Evolutionary conservation across 495 filamentous ascomycete genomes (phyloP).

Genomic region (Letharia columbiana): DNA sequence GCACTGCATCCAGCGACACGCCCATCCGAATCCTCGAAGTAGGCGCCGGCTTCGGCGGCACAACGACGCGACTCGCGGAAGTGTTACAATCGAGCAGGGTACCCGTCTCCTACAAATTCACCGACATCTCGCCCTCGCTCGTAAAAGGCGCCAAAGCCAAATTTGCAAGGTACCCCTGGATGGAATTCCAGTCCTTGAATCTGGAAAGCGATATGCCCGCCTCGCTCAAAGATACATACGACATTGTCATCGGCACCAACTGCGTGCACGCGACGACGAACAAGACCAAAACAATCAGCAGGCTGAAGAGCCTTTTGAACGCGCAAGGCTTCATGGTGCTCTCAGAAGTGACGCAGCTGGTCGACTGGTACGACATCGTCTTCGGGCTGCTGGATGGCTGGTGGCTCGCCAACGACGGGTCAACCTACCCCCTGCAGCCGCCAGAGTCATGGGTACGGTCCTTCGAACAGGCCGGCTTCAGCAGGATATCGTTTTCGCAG

Average conservation of each 20-base stretch:
- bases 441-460: conserved; percentile 32
- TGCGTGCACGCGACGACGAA: conserved; percentile 42
- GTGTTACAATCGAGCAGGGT: conserved; percentile 15
- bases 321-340: conserved; percentile 35
- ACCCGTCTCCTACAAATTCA: conserved; percentile 33
- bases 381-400: conserved; percentile 46
- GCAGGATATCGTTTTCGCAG: conserved; percentile 41
- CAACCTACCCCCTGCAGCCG: conserved; percentile 36
- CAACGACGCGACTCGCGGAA: conserved; percentile 21
- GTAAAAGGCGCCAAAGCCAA: conserved; percentile 23
- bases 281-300: conserved; percentile 26
- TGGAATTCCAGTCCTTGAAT: conserved; percentile 27
- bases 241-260: conserved; percentile 43
- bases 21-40: conserved; percentile 26
- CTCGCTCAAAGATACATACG: conserved; percentile 22
- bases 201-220: conserved; percentile 25
- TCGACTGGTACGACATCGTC: conserved; percentile 41
- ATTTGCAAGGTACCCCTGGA: conserved; percentile 25
- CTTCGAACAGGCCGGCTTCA: conserved; percentile 37
- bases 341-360: conserved; percentile 35
- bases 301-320: conserved; percentile 33
- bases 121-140: conserved; percentile 32
- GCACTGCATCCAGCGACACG: conserved; percentile 2
- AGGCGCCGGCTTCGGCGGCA: conserved; percentile 29
- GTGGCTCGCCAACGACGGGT: conserved; percentile 47